Evolutionary conservation across 2,329 filamentous ascomycete species (phyloP).

Genomic region (Hypoxylon sp.): DNA sequence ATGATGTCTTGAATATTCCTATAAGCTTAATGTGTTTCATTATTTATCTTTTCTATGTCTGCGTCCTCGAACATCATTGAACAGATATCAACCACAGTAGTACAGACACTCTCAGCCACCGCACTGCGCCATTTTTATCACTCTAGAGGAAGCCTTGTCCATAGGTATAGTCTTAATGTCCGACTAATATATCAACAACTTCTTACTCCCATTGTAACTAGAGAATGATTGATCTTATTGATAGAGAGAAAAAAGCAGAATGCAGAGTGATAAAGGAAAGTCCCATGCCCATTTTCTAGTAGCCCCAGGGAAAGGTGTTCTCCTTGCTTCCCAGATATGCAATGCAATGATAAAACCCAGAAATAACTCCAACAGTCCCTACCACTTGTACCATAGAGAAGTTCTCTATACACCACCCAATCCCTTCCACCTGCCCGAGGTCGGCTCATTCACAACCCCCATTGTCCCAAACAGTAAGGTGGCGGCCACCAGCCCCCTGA

Average conservation of each 20-base stretch:
- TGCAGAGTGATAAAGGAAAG: slow-evolving; percentile 12
- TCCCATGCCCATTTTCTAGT: slow-evolving; percentile 8
- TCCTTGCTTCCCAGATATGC: slow-evolving; percentile 6
- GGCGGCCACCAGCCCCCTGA: neutral
- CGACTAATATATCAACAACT: too few relatives aligned
- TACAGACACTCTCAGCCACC: neutral
- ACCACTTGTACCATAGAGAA: neutral
- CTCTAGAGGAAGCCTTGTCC: neutral
- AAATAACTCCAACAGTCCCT: neutral
- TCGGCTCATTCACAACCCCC: neutral
- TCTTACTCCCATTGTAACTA: neutral
- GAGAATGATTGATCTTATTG: slow-evolving; percentile 10
- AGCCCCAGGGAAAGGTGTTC: neutral
- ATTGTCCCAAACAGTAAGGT: slow-evolving; percentile 2
- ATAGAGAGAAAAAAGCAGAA: neutral
- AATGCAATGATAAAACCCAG: slow-evolving; percentile 20
- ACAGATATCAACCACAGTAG: neutral
- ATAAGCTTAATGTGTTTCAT: neutral
- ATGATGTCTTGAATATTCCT: neutral
- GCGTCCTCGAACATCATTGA: neutral
- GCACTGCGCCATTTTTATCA: neutral
- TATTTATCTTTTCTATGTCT: neutral
- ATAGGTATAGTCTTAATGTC: neutral
- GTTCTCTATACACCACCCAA: neutral
- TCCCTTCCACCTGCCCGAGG: neutral